A percentile compares a stretch with the other conserved stretches of the same genome.
Conservation (phyloP, 176 grass and related monocot genomes). For the Carex kokanica region DNA sequence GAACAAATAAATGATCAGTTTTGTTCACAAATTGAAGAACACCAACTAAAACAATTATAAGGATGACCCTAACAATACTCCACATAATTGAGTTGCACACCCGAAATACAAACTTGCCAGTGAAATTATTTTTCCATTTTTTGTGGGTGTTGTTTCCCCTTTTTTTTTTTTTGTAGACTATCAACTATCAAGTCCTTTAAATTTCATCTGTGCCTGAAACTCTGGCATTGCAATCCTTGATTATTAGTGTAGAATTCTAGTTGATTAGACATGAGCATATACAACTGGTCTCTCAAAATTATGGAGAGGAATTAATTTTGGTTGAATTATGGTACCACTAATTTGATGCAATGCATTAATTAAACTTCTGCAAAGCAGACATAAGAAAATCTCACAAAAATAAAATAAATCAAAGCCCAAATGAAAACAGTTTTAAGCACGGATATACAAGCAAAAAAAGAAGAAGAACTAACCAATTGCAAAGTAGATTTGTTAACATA, state of each 20-base stretch:
- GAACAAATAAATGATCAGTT: background rate
- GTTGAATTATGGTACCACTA: background rate
- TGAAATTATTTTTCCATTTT: background rate
- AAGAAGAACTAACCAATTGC: constrained; percentile 53
- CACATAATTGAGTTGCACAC: background rate
- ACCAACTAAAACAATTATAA: background rate
- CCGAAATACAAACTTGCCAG: background rate
- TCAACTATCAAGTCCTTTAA: no score
- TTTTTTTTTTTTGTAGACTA: no score
- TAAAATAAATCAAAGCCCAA: background rate
- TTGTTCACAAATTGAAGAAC: background rate
- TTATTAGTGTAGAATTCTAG: no score
- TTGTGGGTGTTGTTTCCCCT: background rate
- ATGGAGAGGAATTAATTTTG: background rate
- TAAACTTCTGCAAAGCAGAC: background rate
- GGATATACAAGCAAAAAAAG: background rate
- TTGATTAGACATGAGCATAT: background rate
- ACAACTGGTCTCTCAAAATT: background rate
- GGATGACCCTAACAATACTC: background rate
- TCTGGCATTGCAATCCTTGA: no score
- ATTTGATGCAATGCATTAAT: constrained; percentile 10
- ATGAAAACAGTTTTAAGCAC: background rate
- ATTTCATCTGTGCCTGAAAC: no score
- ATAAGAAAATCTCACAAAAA: background rate
- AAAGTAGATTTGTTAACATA: constrained; percentile 65